Evolutionary conservation across 495 filamentous ascomycete species (phyloP).

Genomic region (Penicillium tannophilum): DNA sequence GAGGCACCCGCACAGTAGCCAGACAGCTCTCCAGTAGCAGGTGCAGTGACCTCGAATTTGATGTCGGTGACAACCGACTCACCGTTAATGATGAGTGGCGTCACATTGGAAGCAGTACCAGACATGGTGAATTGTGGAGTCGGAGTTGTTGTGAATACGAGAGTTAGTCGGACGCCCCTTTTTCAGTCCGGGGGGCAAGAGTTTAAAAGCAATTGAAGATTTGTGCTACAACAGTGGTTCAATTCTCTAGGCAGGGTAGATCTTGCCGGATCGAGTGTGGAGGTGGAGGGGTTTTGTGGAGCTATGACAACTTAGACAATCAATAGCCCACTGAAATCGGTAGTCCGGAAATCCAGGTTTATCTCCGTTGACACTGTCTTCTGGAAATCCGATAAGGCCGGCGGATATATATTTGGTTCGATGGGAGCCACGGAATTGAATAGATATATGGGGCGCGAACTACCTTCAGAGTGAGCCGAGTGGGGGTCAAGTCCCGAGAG

Average conservation of each 20-base stretch:
- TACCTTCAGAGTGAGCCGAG: constrained; percentile 15
- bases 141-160: background rate
- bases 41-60: constrained; percentile 69
- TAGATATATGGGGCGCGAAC: constrained; percentile 1
- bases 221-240: background rate
- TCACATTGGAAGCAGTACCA: constrained; percentile 26
- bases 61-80: constrained; percentile 60
- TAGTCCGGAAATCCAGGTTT: constrained; percentile 6
- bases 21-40: constrained; percentile 61
- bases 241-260: background rate
- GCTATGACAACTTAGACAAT: background rate
- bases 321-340: background rate
- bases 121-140: constrained; percentile 1
- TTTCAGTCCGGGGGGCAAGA: background rate
- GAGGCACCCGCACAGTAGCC: constrained; percentile 65
- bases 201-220: background rate
- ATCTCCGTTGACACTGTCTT: constrained; percentile 4
- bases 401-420: background rate
- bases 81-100: constrained; percentile 77
- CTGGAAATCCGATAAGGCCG: constrained; percentile 2
- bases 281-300: constrained; percentile 13
- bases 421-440: background rate
- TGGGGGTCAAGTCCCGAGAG: constrained; percentile 17
- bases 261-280: constrained; percentile 15
- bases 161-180: background rate